Evolutionary conservation across 768 basidiomycete species (phyloP).

Genomic region (Mycena filopes): DNA sequence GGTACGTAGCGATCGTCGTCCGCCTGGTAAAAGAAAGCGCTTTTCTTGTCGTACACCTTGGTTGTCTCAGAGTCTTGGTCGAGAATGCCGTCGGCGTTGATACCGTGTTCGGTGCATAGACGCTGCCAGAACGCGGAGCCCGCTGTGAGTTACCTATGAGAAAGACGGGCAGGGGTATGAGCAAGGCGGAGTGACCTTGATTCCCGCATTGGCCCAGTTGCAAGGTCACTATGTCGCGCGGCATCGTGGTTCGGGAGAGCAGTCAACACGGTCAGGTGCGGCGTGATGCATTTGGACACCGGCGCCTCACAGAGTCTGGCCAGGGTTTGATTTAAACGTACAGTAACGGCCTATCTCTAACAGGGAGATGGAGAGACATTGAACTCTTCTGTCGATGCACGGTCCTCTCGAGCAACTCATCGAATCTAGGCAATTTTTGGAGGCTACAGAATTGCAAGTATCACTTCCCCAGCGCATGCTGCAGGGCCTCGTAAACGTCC

Average conservation of each 20-base stretch:
- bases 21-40: slow-evolving; percentile 99
- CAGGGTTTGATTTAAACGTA: no score
- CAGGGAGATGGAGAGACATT: no score
- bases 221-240: slow-evolving; percentile 74
- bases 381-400: no score
- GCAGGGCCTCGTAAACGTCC: slow-evolving; percentile 96
- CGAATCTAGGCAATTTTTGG: no score
- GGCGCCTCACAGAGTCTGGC: no score
- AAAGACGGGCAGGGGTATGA: not conserved
- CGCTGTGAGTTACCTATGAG: slow-evolving; percentile 61
- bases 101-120: slow-evolving; percentile 97
- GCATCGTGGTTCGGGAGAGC: no score
- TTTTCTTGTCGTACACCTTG: slow-evolving; percentile 95
- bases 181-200: slow-evolving; percentile 68
- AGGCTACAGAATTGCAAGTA: not conserved
- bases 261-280: no score
- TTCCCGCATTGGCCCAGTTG: slow-evolving; percentile 92
- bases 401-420: no score
- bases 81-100: slow-evolving; percentile 93
- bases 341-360: no score
- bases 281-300: no score
- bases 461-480: slow-evolving; percentile 76
- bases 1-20: slow-evolving; percentile 99
- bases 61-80: slow-evolving; percentile 98
- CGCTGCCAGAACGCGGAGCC: slow-evolving; percentile 98